Percentiles rank a stretch among this genome's conserved stretches.
Evolutionary conservation across 2,329 filamentous ascomycete species (phyloP).

Genomic region (Ploettnerulaceae sp.): DNA sequence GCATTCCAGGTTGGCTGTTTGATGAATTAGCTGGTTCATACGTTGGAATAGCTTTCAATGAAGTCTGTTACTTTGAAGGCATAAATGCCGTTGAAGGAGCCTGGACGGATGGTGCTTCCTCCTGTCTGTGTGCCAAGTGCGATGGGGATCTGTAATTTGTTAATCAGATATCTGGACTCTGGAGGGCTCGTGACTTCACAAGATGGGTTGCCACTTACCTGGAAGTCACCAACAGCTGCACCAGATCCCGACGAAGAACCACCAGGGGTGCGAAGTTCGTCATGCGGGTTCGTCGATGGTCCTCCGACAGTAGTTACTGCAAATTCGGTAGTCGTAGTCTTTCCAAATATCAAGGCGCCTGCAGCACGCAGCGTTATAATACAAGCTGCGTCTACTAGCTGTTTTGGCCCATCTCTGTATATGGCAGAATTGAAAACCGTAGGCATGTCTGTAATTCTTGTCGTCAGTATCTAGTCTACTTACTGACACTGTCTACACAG

Average conservation of each 20-base stretch:
- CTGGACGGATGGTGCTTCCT: constrained; percentile 59
- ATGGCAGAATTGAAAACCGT: constrained; percentile 52
- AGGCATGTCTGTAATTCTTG: constrained; percentile 52
- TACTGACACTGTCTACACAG: no score
- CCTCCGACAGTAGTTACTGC: constrained; percentile 50
- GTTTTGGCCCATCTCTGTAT: constrained; percentile 42
- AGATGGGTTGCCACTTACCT: no score
- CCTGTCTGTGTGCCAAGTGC: constrained; percentile 62
- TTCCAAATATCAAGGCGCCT: constrained; percentile 54
- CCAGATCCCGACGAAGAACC: constrained; percentile 64
- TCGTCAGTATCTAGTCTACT: no score
- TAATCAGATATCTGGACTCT: not conserved
- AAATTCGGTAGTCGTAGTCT: constrained; percentile 61
- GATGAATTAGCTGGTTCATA: not conserved
- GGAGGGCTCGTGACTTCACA: not conserved
- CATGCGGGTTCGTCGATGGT: constrained; percentile 53
- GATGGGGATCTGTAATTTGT: constrained; percentile 39
- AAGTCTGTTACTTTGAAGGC: constrained; percentile 45
- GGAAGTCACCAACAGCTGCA: constrained; percentile 60
- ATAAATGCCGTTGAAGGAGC: constrained; percentile 60
- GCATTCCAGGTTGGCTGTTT: constrained; percentile 56
- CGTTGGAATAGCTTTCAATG: not conserved
- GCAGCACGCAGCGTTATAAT: constrained; percentile 48
- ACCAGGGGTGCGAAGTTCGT: constrained; percentile 51
- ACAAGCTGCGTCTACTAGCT: constrained; percentile 47